phyloP scores from a whole-genome alignment of 257 asterid genomes.

The Paraleonurus japonicus region DNA sequence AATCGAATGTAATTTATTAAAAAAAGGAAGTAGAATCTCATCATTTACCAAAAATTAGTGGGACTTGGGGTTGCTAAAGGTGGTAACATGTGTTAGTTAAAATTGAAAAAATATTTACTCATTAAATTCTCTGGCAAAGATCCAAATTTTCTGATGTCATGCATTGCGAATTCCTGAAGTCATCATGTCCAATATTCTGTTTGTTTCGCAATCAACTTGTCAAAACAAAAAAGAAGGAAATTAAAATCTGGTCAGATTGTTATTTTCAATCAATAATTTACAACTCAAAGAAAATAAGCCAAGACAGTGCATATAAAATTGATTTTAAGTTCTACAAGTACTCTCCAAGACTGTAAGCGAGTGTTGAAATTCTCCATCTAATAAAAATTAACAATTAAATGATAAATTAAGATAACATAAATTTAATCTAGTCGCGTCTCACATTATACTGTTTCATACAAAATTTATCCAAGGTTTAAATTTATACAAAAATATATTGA shows the following conservation, averaged over 20 bases:
- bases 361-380: too few species aligned
- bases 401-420: too few species aligned
- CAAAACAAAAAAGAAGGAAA: neutral
- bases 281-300: neutral
- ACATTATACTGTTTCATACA: too few species aligned
- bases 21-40: neutral
- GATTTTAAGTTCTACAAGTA: too few species aligned
- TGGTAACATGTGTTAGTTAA: neutral
- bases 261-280: neutral
- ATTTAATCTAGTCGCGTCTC: too few species aligned
- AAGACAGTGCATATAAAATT: too few species aligned
- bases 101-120: neutral
- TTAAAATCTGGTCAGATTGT: neutral
- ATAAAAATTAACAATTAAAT: too few species aligned
- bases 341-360: too few species aligned
- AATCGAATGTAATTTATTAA: neutral
- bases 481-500: too few species aligned
- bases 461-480: too few species aligned
- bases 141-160: neutral
- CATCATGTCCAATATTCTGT: neutral
- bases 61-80: neutral
- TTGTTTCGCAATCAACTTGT: neutral
- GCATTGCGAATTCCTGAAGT: neutral
- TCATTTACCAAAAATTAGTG: neutral
- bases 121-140: neutral